Conservation (phyloP, 306 rosid genomes). For the Cucurbita ficifolia region DNA sequence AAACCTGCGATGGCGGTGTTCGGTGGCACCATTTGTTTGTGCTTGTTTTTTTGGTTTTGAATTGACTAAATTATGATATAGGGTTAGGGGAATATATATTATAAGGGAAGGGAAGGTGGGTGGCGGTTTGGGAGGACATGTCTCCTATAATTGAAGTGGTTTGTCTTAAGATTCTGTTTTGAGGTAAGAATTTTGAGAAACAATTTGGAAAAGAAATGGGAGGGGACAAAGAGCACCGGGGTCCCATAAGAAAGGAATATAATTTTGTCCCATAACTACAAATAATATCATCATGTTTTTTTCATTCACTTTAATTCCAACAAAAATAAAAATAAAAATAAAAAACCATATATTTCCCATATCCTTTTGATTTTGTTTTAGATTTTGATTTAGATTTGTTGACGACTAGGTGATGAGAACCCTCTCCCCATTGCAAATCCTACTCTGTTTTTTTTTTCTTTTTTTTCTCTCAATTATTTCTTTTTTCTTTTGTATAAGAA, state of each 20-base stretch:
- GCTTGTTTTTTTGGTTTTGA: no score
- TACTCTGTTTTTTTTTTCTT: neutral
- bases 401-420: constrained; percentile 1
- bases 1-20: neutral
- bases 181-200: no score
- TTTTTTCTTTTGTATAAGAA: neutral
- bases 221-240: neutral
- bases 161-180: neutral
- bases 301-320: neutral
- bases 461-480: neutral
- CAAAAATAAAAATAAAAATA: neutral
- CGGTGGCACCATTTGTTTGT: neutral
- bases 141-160: neutral
- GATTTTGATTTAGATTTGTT: neutral
- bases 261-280: neutral
- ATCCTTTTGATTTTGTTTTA: neutral
- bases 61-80: no score
- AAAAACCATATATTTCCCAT: neutral
- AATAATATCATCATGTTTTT: neutral
- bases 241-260: neutral
- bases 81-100: neutral
- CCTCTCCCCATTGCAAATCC: neutral
- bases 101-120: neutral
- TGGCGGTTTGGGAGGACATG: neutral
- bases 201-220: no score